Evolutionary conservation across 805 yeast species (phyloP), one percentile per base, ranked within the genome.

Genomic region (Soucietia sequanensis): DNA sequence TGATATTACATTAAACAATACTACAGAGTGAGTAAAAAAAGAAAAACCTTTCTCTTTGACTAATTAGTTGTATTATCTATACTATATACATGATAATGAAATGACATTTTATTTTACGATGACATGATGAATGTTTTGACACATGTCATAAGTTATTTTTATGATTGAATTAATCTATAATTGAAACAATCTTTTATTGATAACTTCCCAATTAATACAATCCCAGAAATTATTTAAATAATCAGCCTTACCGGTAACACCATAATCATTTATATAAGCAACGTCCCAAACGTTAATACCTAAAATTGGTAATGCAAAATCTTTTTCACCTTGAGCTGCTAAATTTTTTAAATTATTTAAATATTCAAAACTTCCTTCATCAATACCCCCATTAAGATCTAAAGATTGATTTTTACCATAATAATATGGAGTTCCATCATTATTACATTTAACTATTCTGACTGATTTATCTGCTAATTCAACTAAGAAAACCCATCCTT

Each of bases 201-300:
- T 72, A 26, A 81, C 80, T 33, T 78, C 72, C 99, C 99, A 93
- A 63, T 91, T 81, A 40, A 90, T 74, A 45, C 87, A 72, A 34
- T 80, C 75, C 80, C 95, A 81, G 52, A 81, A 80, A 43, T 81
- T 81, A 41, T 76, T 76, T 46, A 93, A 72, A 60, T 84, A 93
- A 34, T 74, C 68, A 28, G 75, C 68, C 64, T 82, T 84, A 16
- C 93, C 95, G 33, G 60, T 67, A 34, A 86, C 72, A 30, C 97
- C 96, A 61, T 82, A 91, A 60, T 93, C 98, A 18, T 75, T 65
- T 29, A 88, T 50, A 58, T 82, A 93, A n/a, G 96, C 87, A 44
- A 80, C 77, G 58, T 91, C 95, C 96, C 97, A 90, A 46, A 84
- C 72, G 60, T 81, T 87, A 44, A 89, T 71, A 33, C 80, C 84